These are phyloP conservation scores for Eucommia ulmoides DNA, from an alignment of 257 asterid species.

Conservation along the genomic window DNA sequence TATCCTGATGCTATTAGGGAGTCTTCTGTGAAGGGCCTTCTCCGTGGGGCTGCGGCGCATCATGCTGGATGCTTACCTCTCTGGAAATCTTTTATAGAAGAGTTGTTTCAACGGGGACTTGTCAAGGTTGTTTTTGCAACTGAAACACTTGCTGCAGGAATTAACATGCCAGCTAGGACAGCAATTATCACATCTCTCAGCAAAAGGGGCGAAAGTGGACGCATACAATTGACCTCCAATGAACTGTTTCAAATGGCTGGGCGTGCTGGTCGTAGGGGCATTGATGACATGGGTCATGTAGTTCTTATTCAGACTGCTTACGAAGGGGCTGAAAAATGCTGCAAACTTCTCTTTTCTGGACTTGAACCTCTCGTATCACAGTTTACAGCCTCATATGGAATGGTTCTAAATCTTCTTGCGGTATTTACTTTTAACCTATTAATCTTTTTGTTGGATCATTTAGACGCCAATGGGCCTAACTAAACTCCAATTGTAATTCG, in stretches of 20 bases:
- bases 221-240: slow-evolving; percentile 60
- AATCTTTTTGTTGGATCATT: slow-evolving; percentile 11
- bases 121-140: slow-evolving; percentile 97
- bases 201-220: slow-evolving; percentile 89
- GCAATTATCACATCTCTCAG: slow-evolving; percentile 88
- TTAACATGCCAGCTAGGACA: slow-evolving; percentile 99
- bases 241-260: slow-evolving; percentile 99
- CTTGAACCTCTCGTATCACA: slow-evolving; percentile 94
- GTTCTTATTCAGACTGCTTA: slow-evolving; percentile 83
- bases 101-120: slow-evolving; percentile 81
- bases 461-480: slow-evolving; percentile 9
- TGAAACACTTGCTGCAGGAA: slow-evolving; percentile 99
- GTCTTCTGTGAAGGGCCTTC: slow-evolving; percentile 83
- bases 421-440: slow-evolving; percentile 31
- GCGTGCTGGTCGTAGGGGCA: slow-evolving; percentile 98
- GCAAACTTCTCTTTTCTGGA: slow-evolving; percentile 89
- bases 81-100: slow-evolving; percentile 94
- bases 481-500: slow-evolving; percentile 2
- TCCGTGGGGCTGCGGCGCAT: slow-evolving; percentile 93
- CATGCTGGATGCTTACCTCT: slow-evolving; percentile 99
- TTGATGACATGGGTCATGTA: slow-evolving; percentile 84
- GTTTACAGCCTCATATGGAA: slow-evolving; percentile 96
- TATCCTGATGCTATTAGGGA: slow-evolving; percentile 95
- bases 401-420: slow-evolving; percentile 97
- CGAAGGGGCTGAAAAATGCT: slow-evolving; percentile 93